Conservation (phyloP, 495 filamentous ascomycete genomes). For the Collariella sp. region DNA sequence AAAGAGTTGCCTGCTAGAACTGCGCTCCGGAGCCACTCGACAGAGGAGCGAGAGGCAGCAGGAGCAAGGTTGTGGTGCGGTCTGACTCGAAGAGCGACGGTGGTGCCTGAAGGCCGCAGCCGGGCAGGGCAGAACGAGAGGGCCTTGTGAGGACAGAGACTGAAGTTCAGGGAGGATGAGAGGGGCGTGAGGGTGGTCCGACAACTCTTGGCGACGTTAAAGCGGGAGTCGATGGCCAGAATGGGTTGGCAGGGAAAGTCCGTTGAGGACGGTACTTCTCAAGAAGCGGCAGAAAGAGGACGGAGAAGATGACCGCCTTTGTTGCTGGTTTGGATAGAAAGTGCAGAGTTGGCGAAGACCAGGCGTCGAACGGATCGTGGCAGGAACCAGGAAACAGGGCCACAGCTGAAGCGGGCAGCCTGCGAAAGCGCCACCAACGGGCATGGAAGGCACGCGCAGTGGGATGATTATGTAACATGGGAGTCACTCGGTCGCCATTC, state of each 20-base stretch:
- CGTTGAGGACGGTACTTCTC: neutral
- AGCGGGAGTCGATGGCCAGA: neutral
- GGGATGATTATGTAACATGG: constrained; percentile 15
- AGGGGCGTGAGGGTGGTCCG: neutral
- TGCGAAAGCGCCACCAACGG: neutral
- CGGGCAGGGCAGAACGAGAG: neutral
- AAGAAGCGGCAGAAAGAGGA: neutral
- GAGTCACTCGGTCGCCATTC: too few species aligned
- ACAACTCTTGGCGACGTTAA: neutral
- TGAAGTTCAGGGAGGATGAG: neutral
- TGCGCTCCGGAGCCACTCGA: constrained; percentile 7
- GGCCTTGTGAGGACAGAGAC: neutral
- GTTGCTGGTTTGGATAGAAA: neutral
- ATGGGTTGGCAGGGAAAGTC: neutral
- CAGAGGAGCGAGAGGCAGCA: neutral
- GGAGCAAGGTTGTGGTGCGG: neutral
- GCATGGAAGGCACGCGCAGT: neutral
- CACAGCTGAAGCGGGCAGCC: constrained; percentile 2
- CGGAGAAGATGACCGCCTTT: neutral
- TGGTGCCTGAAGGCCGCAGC: neutral
- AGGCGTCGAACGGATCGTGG: constrained; percentile 7
- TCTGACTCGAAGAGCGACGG: neutral
- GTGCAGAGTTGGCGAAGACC: neutral
- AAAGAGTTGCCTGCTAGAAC: neutral
- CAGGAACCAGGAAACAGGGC: constrained; percentile 2